Evolutionary conservation across 2,329 filamentous ascomycete species (phyloP).

Genomic region (Neoascochyta sp.): DNA sequence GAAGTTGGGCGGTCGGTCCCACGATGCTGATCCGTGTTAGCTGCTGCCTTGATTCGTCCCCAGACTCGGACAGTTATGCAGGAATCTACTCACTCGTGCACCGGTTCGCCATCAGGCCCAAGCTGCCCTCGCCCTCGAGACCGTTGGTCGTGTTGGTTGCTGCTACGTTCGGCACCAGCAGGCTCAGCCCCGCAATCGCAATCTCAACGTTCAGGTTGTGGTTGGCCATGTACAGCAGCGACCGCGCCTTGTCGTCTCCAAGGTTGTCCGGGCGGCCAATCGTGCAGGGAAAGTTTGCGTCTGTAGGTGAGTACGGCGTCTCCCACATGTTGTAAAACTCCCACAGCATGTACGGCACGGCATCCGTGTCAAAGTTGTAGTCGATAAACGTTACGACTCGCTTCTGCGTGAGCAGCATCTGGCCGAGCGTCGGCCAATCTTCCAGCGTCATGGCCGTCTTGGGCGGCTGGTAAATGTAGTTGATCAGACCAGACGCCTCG

Average conservation of each 20-base stretch:
- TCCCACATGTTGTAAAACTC: slow-evolving; percentile 91
- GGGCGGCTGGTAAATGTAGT: slow-evolving; percentile 72
- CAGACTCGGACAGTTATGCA: background rate
- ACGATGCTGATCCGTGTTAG: slow-evolving; percentile 22
- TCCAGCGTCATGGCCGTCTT: slow-evolving; percentile 69
- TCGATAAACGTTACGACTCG: slow-evolving; percentile 42
- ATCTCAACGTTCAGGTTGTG: slow-evolving; percentile 86
- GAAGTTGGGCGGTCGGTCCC: slow-evolving; percentile 40
- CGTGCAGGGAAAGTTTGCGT: slow-evolving; percentile 70
- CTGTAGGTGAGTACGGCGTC: slow-evolving; percentile 75
- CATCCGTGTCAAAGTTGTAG: slow-evolving; percentile 65
- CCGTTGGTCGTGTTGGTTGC: slow-evolving; percentile 36
- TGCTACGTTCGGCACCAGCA: slow-evolving; percentile 39
- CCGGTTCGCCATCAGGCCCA: slow-evolving; percentile 31
- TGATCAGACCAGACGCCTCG: slow-evolving; percentile 65
- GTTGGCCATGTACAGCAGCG: slow-evolving; percentile 79
- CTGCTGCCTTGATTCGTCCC: too few relatives aligned
- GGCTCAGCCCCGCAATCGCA: slow-evolving; percentile 19
- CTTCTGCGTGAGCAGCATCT: slow-evolving; percentile 45
- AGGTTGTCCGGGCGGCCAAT: slow-evolving; percentile 72
- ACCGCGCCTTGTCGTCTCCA: slow-evolving; percentile 46
- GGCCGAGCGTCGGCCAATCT: slow-evolving; percentile 82
- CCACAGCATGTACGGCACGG: slow-evolving; percentile 80
- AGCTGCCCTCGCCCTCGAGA: slow-evolving; percentile 29
- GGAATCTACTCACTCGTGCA: slow-evolving; percentile 35